Conservation (phyloP, 2,329 filamentous ascomycete genomes). For the Colletotrichum australisinense region DNA sequence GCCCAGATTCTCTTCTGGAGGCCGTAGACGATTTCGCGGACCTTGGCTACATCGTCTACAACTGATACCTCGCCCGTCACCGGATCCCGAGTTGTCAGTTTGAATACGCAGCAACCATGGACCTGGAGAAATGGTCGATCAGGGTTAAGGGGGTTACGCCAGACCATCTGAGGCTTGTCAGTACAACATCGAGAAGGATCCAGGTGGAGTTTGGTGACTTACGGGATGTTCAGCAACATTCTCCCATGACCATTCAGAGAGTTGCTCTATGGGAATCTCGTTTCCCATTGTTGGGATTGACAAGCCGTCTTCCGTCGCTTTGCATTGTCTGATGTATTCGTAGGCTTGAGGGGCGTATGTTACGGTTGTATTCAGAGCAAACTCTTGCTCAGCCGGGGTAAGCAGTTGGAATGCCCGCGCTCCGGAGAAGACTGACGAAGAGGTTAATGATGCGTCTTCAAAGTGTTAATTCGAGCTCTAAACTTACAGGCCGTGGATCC, state of each 20-base stretch:
- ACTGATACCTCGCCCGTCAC: background rate
- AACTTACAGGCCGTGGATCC: constrained; percentile 16
- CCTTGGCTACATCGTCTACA: background rate
- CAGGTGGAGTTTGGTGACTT: background rate
- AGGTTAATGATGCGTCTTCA: background rate
- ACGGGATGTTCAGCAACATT: background rate
- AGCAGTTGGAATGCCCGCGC: background rate
- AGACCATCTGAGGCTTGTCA: background rate
- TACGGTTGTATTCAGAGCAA: background rate
- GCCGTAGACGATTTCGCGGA: constrained; percentile 39
- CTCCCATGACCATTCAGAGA: background rate
- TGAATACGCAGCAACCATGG: background rate
- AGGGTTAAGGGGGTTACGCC: background rate
- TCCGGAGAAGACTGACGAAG: background rate
- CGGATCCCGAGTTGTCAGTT: background rate
- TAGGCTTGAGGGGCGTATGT: background rate
- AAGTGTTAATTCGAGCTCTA: background rate
- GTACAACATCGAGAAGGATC: background rate
- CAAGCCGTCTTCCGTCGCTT: background rate
- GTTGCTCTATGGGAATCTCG: background rate
- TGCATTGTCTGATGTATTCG: background rate
- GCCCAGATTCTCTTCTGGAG: constrained; percentile 41
- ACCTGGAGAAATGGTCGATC: background rate
- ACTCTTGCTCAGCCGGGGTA: background rate
- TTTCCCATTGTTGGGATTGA: background rate